phyloP scores from a whole-genome alignment of 306 rosid species.

The Pyrus communis region DNA sequence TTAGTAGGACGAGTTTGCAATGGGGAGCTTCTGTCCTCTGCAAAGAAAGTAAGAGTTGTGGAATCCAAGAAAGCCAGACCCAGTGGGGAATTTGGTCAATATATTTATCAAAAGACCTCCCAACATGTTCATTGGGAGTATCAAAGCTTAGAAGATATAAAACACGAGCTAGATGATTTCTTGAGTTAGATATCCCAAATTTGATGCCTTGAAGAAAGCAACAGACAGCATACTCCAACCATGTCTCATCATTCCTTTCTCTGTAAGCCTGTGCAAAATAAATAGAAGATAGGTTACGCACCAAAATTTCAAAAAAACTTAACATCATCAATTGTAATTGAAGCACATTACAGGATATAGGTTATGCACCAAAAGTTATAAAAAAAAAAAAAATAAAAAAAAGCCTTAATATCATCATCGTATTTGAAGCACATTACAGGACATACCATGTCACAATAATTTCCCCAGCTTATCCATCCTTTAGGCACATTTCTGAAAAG shows the following conservation, averaged over 20 bases:
- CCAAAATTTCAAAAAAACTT: not conserved
- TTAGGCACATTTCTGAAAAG: conserved; percentile 87
- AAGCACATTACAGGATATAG: conserved; percentile 27
- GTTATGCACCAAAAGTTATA: conserved; percentile 6
- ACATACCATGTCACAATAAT: conserved; percentile 88
- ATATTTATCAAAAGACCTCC: conserved; percentile 88
- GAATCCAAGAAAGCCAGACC: conserved; percentile 99
- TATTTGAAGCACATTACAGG: conserved; percentile 10
- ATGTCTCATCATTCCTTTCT: conserved; percentile 80
- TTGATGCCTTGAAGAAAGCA: conserved; percentile 97
- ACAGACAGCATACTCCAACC: conserved; percentile 96
- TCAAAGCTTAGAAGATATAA: conserved; percentile 97
- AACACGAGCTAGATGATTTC: conserved; percentile 98
- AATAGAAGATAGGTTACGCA: conserved; percentile 12
- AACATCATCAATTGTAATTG: conserved; percentile 1
- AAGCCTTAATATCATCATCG: not conserved
- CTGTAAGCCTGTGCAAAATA: conserved; percentile 62
- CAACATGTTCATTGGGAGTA: conserved; percentile 82
- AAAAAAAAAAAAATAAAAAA: no score
- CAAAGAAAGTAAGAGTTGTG: conserved; percentile 93
- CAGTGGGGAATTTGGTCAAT: conserved; percentile 92
- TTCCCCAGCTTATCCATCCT: conserved; percentile 99
- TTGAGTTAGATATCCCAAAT: conserved; percentile 83
- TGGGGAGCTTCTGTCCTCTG: conserved; percentile 97
- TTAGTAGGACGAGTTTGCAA: conserved; percentile 88